Evolutionary conservation across 108 stramenopile species (phyloP), one percentile per base, ranked within the genome.

Genomic region (Fistulifera solaris): DNA sequence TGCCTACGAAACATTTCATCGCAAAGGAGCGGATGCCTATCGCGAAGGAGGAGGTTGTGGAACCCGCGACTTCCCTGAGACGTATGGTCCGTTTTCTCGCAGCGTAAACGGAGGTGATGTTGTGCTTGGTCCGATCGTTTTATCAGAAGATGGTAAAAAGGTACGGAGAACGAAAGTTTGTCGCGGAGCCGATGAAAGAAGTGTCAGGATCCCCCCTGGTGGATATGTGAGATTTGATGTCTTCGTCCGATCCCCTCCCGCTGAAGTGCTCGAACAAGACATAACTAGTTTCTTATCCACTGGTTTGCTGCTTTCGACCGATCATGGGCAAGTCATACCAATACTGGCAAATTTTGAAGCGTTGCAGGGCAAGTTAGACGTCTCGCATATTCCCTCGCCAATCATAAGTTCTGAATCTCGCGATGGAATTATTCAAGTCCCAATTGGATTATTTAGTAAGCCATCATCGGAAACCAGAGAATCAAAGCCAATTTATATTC

Each of bases 161-260:
- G 38, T 39, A n/a, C 54, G 68, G 6, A 31, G 22, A 1, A 26
- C 72, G n/a, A 50, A 46, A 0, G 59, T 67, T 24, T 70, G 72
- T 52, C 25, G 58, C 39, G 43, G 47, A 38, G 43, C 39, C 13
- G 42, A 42, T 25, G 63, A 47, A 49, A 38, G 17, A 1, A 65
- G 39, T n/a, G 54, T 80, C 38, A 54, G 49, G 46, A 72, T 90
- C 21, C 85, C 88, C 38, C 80, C 89, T 13, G 83, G 82, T 11
- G 82, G 75, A 17, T 59, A 61, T 27, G 80, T 71, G 28, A 67
- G 82, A 24, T 86, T 86, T 41, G 72, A 71, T 21, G 65, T 90
- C 5, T 44, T 53, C 12, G 31, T 86, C 1, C 67, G 66, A 40
- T 66, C 80, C 31, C 85, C 80, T n/a, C 21, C 56, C 17, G 42